Evolutionary conservation across 495 filamentous ascomycete species (phyloP).

Genomic region (Xylona heveae): DNA sequence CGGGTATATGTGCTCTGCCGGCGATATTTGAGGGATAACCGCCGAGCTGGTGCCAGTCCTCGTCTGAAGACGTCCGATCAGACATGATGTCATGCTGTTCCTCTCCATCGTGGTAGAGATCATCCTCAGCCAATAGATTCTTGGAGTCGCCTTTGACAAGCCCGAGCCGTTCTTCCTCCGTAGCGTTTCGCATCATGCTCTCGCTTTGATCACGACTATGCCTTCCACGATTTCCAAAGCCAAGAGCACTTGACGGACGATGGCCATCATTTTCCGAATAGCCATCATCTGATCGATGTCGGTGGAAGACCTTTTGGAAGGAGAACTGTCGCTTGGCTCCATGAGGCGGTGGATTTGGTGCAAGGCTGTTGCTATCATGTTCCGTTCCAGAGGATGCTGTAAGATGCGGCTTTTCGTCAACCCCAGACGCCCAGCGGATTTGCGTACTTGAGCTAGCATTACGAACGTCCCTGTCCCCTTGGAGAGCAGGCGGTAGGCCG

Average conservation of each 20-base stretch:
- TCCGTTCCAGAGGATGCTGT: too few relatives aligned
- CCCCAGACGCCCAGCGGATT: conserved; percentile 21
- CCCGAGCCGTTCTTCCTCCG: conserved; percentile 77
- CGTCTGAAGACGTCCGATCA: too few relatives aligned
- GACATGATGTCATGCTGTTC: too few relatives aligned
- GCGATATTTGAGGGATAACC: too few relatives aligned
- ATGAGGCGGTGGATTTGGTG: conserved; percentile 27
- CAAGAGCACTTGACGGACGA: conserved; percentile 12
- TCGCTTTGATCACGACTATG: too few relatives aligned
- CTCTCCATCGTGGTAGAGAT: too few relatives aligned
- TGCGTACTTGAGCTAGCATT: conserved; percentile 6
- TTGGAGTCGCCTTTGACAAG: conserved; percentile 63
- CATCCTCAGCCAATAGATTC: too few relatives aligned
- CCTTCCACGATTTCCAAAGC: conserved; percentile 26
- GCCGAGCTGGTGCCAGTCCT: too few relatives aligned
- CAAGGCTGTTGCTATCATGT: too few relatives aligned
- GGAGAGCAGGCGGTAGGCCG: conserved; percentile 8
- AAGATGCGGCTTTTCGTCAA: conserved; percentile 6
- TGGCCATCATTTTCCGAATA: conserved; percentile 15
- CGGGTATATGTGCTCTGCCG: too few relatives aligned
- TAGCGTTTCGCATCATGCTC: conserved; percentile 28
- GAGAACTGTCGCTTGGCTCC: conserved; percentile 54
- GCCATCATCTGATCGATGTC: conserved; percentile 13
- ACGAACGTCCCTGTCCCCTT: neutral
- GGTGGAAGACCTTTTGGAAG: conserved; percentile 62